Conservation (phyloP, 352 stramenopile species). For the Peronosclerospora sorghi region DNA sequence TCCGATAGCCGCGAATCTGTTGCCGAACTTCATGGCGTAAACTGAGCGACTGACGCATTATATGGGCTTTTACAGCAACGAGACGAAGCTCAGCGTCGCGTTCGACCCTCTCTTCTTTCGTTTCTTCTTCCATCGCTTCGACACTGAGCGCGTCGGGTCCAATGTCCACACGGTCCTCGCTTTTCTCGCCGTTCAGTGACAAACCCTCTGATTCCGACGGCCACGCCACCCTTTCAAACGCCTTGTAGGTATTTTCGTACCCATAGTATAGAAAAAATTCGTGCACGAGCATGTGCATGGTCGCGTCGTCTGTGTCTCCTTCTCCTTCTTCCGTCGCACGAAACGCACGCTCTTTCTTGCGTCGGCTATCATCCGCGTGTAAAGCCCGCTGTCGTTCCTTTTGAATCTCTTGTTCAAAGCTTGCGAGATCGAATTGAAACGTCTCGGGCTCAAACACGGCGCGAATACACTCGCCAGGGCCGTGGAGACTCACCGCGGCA, state of each 20-base stretch:
- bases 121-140: slow-evolving; percentile 10
- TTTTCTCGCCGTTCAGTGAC: slow-evolving; percentile 4
- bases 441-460: slow-evolving; percentile 7
- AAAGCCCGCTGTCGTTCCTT: slow-evolving; percentile 37
- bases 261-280: slow-evolving; percentile 35
- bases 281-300: slow-evolving; percentile 24
- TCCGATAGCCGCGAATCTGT: slow-evolving; percentile 25
- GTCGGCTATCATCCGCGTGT: slow-evolving; percentile 8
- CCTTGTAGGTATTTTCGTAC: slow-evolving; percentile 24
- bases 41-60: slow-evolving; percentile 11
- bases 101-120: background rate
- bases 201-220: slow-evolving; percentile 2
- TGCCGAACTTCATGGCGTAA: slow-evolving; percentile 27
- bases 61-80: slow-evolving; percentile 1
- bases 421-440: slow-evolving; percentile 38
- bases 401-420: slow-evolving; percentile 34
- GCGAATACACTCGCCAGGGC: slow-evolving; percentile 20
- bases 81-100: slow-evolving; percentile 1
- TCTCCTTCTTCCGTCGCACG: slow-evolving; percentile 6
- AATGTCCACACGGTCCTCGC: slow-evolving; percentile 1
- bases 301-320: slow-evolving; percentile 19
- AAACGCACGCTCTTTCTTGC: background rate
- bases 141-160: slow-evolving; percentile 1
- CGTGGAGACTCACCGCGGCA: slow-evolving; percentile 37
- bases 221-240: slow-evolving; percentile 10